These are phyloP conservation scores for Fusarium papillatum DNA, from an alignment of 2,329 filamentous ascomycete genomes.

Conservation along the genomic window DNA sequence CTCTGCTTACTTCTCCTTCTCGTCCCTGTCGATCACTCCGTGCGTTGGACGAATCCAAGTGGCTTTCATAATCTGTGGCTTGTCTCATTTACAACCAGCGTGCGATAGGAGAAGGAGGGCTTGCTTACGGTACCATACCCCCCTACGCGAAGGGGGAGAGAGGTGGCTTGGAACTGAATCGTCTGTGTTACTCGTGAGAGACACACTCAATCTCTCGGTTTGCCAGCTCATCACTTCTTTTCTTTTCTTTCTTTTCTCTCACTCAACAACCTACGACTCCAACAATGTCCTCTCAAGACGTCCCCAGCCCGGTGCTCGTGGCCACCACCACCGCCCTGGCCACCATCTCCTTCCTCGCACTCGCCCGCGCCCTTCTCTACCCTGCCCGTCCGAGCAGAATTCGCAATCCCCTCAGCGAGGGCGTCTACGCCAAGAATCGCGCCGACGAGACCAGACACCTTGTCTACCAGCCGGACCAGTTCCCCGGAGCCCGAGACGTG, in stretches of 20 bases:
- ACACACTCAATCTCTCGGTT: neutral
- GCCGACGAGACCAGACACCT: slow-evolving; percentile 54
- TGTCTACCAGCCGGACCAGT: slow-evolving; percentile 74
- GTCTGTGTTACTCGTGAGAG: slow-evolving; percentile 3
- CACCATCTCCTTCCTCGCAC: slow-evolving; percentile 55
- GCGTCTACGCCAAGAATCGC: slow-evolving; percentile 49
- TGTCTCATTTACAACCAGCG: neutral
- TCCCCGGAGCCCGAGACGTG: slow-evolving; percentile 82
- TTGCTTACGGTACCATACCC: neutral
- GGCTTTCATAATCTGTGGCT: neutral
- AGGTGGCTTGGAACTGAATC: slow-evolving; percentile 3
- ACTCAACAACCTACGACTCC: neutral
- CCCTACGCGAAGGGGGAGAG: neutral
- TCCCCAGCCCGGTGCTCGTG: slow-evolving; percentile 44
- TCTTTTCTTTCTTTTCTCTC: neutral
- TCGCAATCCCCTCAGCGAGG: slow-evolving; percentile 59
- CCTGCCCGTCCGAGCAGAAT: slow-evolving; percentile 56
- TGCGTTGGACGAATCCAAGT: neutral
- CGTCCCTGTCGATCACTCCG: neutral
- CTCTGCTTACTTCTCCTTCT: neutral
- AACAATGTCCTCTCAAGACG: slow-evolving; percentile 20
- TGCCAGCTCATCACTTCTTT: neutral
- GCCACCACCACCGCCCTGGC: slow-evolving; percentile 57
- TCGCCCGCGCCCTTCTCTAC: slow-evolving; percentile 54
- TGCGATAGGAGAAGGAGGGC: slow-evolving; percentile 2